These are phyloP conservation scores for Pleurotus tuber-regium DNA, from an alignment of 768 basidiomycete species.

Conservation along the genomic window DNA sequence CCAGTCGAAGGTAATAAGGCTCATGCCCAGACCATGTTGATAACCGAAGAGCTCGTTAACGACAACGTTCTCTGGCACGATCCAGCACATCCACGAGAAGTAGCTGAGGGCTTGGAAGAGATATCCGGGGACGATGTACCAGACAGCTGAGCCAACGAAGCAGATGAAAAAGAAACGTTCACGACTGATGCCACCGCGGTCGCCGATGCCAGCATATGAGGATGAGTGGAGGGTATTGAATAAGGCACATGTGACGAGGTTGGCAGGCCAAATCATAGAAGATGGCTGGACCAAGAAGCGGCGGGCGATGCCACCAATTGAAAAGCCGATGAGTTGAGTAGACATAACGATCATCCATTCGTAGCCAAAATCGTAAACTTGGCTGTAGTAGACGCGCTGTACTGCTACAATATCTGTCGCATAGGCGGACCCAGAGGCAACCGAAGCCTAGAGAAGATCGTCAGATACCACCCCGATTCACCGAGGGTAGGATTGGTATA, in stretches of 20 bases:
- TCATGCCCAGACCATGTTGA: constrained; percentile 49
- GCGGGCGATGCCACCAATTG: constrained; percentile 67
- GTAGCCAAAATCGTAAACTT: constrained; percentile 58
- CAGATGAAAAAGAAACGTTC: constrained; percentile 69
- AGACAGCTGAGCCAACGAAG: constrained; percentile 52
- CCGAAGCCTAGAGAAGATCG: constrained; percentile 38
- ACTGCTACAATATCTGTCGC: constrained; percentile 72
- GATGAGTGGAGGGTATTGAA: constrained; percentile 79
- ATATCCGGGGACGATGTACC: constrained; percentile 49
- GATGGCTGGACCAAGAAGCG: constrained; percentile 73
- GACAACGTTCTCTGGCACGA: constrained; percentile 43
- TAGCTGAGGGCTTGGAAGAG: constrained; percentile 50
- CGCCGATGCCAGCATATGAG: constrained; percentile 60
- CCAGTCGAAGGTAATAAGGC: constrained; percentile 51
- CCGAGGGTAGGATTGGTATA: not conserved
- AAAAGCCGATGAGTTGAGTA: constrained; percentile 72
- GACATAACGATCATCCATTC: constrained; percentile 74
- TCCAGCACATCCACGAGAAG: constrained; percentile 61
- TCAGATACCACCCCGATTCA: not conserved
- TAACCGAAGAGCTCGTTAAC: constrained; percentile 47
- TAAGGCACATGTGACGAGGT: constrained; percentile 65
- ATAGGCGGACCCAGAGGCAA: constrained; percentile 61
- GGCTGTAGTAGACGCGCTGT: constrained; percentile 63
- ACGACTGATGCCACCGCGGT: constrained; percentile 58
- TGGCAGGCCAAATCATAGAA: constrained; percentile 65